Conservation (phyloP, 139 green algal genomes). For the Spirogloea muscicola region DNA sequence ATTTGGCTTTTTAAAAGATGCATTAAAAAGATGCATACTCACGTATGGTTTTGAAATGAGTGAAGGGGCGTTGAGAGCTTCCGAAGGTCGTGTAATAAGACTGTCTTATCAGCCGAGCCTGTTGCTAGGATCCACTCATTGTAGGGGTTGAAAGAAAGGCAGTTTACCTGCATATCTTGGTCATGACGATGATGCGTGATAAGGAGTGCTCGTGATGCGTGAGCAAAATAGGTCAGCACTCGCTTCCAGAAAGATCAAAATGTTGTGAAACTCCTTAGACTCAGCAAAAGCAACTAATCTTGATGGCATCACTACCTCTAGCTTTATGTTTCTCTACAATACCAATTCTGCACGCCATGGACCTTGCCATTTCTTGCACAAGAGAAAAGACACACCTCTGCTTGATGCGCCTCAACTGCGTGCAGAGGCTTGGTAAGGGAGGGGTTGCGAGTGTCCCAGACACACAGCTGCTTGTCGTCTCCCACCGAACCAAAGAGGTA, state of each 20-base stretch:
- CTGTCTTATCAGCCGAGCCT: conserved; percentile 90
- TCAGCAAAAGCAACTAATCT: neutral
- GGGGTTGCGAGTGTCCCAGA: conserved; percentile 88
- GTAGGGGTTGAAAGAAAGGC: conserved; percentile 95
- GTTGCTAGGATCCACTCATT: conserved; percentile 95
- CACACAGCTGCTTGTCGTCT: conserved; percentile 90
- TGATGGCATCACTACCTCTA: neutral
- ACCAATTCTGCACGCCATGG: neutral
- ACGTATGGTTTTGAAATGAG: conserved; percentile 81
- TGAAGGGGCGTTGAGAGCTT: conserved; percentile 85
- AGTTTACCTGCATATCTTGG: conserved; percentile 76
- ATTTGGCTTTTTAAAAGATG: neutral
- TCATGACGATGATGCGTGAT: neutral
- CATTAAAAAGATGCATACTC: neutral
- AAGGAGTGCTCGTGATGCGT: too few species aligned
- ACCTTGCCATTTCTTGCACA: neutral
- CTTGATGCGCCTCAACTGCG: conserved; percentile 72
- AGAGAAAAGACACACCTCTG: conserved; percentile 60
- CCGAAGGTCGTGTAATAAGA: conserved; percentile 79
- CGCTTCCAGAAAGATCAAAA: neutral
- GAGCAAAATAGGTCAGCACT: neutral
- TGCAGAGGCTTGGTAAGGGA: conserved; percentile 28
- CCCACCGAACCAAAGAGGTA: conserved; percentile 93
- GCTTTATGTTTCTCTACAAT: neutral
- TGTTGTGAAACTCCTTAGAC: neutral